Conservation (phyloP, 805 yeast species). For the Suhomyces sp. region DNA sequence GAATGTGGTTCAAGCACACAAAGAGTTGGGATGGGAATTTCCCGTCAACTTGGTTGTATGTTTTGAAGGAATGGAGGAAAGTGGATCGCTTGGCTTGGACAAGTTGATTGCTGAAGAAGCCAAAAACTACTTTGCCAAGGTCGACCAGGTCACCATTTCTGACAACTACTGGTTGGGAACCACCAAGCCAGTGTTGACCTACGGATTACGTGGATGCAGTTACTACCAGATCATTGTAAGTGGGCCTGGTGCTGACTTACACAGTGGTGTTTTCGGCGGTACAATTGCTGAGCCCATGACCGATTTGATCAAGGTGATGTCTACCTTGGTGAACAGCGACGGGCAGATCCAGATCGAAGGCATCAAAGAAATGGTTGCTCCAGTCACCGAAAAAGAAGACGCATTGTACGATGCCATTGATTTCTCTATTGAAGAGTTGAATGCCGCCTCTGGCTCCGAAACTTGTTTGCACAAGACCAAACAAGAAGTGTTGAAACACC, state of each 20-base stretch:
- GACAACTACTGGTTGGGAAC: slow-evolving; percentile 99
- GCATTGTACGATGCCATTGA: slow-evolving; percentile 81
- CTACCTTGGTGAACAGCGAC: slow-evolving; percentile 70
- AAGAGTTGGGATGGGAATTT: slow-evolving; percentile 73
- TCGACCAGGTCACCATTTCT: slow-evolving; percentile 91
- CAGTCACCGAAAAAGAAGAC: slow-evolving; percentile 77
- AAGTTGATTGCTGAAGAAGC: slow-evolving; percentile 79
- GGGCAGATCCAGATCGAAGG: slow-evolving; percentile 91
- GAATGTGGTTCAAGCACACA: slow-evolving; percentile 88
- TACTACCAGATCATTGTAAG: slow-evolving; percentile 78
- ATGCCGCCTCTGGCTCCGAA: slow-evolving; percentile 83
- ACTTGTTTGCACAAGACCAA: slow-evolving; percentile 76
- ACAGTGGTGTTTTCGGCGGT: slow-evolving; percentile 97
- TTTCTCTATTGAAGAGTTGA: slow-evolving; percentile 78
- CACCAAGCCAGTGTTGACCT: slow-evolving; percentile 92
- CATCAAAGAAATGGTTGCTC: slow-evolving; percentile 90
- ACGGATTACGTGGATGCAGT: slow-evolving; percentile 95
- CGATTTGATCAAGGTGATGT: slow-evolving; percentile 76
- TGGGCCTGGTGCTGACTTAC: slow-evolving; percentile 97
- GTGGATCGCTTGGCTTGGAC: slow-evolving; percentile 92
- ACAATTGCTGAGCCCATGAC: slow-evolving; percentile 96
- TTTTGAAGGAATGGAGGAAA: slow-evolving; percentile 99
- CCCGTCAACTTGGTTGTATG: slow-evolving; percentile 93
- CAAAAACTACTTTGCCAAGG: slow-evolving; percentile 72
- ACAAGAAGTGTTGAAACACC: slow-evolving; percentile 87